These are phyloP conservation scores for Ettlia oleoabundans DNA, from an alignment of 139 green algal species.

Conservation along the genomic window DNA sequence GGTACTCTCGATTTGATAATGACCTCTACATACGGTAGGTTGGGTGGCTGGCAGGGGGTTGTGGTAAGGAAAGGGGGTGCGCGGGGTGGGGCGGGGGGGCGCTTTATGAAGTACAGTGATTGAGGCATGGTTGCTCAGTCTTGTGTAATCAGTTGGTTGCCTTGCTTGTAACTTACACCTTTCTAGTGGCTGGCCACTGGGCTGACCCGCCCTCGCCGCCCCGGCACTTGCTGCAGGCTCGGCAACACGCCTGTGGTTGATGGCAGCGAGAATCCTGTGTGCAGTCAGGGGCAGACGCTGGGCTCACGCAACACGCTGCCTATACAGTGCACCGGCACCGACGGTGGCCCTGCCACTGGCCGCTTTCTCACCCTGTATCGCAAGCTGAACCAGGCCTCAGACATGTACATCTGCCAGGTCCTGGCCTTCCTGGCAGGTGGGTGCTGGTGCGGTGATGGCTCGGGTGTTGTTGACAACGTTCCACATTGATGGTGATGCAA, in stretches of 20 bases:
- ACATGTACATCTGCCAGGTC: conserved; percentile 41
- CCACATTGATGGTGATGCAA: background rate
- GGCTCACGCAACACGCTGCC: background rate
- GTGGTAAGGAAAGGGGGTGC: too few species aligned
- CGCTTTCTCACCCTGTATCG: conserved; percentile 39
- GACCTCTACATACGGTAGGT: conserved; percentile 29
- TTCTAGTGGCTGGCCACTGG: too few species aligned
- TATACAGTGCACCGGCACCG: conserved; percentile 17
- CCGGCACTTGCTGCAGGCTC: conserved; percentile 5
- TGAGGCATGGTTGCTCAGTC: too few species aligned
- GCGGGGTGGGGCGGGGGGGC: too few species aligned
- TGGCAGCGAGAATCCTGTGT: conserved; percentile 33
- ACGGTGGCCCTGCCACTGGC: background rate
- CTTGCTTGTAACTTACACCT: background rate
- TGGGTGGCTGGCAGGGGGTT: background rate
- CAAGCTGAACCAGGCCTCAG: conserved; percentile 5
- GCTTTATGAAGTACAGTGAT: too few species aligned
- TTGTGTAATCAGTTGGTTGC: too few species aligned
- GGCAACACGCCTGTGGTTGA: conserved; percentile 15
- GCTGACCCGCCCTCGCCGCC: background rate
- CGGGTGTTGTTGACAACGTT: background rate
- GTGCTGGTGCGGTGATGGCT: background rate
- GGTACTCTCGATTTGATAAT: conserved; percentile 15
- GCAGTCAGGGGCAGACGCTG: conserved; percentile 6
- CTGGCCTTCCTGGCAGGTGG: conserved; percentile 28